These are phyloP conservation scores for Shiraia sp. DNA, from an alignment of 2,329 filamentous ascomycete species.

Conservation along the genomic window DNA sequence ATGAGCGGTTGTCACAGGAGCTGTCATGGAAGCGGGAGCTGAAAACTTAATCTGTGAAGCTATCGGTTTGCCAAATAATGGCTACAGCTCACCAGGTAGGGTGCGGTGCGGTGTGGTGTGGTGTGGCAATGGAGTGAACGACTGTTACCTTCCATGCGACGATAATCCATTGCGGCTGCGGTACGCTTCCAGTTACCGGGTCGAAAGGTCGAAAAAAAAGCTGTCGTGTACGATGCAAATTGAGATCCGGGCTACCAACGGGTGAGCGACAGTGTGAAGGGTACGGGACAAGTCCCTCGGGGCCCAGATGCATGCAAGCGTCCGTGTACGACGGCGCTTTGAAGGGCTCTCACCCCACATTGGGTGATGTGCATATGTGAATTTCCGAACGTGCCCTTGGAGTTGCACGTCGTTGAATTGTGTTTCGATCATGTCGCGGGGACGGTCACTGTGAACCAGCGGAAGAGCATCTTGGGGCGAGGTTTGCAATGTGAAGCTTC, in stretches of 20 bases:
- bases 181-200: constrained; percentile 7
- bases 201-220: constrained; percentile 4
- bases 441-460: not conserved
- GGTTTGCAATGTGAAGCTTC: constrained; percentile 9
- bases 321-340: constrained; percentile 11
- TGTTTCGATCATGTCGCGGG: constrained; percentile 3
- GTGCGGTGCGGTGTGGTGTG: no score
- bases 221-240: constrained; percentile 2
- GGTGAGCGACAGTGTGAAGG: constrained; percentile 1
- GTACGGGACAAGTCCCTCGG: constrained; percentile 7
- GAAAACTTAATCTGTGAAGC: no score
- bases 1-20: no score
- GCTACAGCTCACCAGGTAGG: no score
- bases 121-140: not conserved
- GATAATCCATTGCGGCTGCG: constrained; percentile 1
- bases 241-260: constrained; percentile 1
- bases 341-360: constrained; percentile 13
- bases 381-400: constrained; percentile 5
- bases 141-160: constrained; percentile 3
- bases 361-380: constrained; percentile 12
- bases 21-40: no score
- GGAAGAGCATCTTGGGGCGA: constrained; percentile 4
- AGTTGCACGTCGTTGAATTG: not conserved
- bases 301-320: constrained; percentile 7
- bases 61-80: no score